Conservation (phyloP, 2,329 filamentous ascomycete species). For the Zelopaecilomyces penicillatus region DNA sequence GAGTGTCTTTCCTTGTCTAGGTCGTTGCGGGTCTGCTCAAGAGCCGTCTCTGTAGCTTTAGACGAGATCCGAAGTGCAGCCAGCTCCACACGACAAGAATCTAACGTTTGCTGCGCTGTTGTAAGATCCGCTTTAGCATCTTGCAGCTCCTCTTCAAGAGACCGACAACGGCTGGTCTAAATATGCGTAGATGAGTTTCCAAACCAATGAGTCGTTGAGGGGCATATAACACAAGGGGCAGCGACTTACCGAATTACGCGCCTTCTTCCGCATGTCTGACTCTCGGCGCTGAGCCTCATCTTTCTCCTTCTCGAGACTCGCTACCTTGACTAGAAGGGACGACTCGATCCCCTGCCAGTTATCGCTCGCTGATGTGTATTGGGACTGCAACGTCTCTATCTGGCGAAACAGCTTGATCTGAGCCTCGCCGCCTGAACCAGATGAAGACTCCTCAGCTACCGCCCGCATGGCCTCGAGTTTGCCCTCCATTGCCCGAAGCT, state of each 20-base stretch:
- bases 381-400: conserved; percentile 89
- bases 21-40: conserved; percentile 46
- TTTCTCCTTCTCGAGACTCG: conserved; percentile 77
- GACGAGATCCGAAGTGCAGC: conserved; percentile 56
- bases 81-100: conserved; percentile 49
- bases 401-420: conserved; percentile 87
- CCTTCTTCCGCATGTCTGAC: conserved; percentile 79
- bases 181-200: background rate
- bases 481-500: conserved; percentile 69
- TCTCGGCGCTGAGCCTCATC: conserved; percentile 80
- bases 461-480: conserved; percentile 83
- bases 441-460: conserved; percentile 81
- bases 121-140: conserved; percentile 54
- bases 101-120: conserved; percentile 55
- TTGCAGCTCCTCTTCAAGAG: conserved; percentile 77
- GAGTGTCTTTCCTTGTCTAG: conserved; percentile 39
- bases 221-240: background rate
- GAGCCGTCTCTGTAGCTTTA: conserved; percentile 56
- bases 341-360: conserved; percentile 98
- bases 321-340: conserved; percentile 68
- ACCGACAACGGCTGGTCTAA: conserved; percentile 55
- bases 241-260: conserved; percentile 66
- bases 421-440: conserved; percentile 69
- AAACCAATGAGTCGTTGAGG: too few species aligned
- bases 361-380: conserved; percentile 87